Conservation (phyloP, 345 rosid genomes). For the Lumnitzera racemosa region DNA sequence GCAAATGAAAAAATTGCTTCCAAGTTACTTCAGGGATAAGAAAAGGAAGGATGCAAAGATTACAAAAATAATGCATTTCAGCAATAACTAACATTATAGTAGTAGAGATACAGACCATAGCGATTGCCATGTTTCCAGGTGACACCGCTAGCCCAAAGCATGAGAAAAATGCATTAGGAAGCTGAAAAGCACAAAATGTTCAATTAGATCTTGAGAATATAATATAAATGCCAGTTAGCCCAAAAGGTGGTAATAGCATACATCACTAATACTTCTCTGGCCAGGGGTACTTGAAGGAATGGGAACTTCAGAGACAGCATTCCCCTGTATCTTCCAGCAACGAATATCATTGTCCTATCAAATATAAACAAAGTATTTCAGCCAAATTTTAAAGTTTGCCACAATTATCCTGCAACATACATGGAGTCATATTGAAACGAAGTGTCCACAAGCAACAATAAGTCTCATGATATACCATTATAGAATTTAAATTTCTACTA, state of each 20-base stretch:
- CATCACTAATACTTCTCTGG: conserved; percentile 53
- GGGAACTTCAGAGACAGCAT: conserved; percentile 53
- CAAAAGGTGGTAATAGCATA: conserved; percentile 19
- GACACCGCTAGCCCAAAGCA: conserved; percentile 79
- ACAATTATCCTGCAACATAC: too few relatives aligned
- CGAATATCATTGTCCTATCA: conserved; percentile 75
- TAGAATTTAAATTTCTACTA: too few relatives aligned
- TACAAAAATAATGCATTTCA: background rate
- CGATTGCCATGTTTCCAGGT: conserved; percentile 75
- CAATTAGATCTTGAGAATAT: conserved; percentile 11
- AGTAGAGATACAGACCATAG: conserved; percentile 48
- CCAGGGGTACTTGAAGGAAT: conserved; percentile 61
- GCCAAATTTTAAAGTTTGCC: too few relatives aligned
- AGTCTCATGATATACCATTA: too few relatives aligned
- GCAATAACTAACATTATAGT: background rate
- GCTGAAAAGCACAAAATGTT: conserved; percentile 36
- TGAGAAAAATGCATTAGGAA: conserved; percentile 68
- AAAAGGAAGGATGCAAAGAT: conserved; percentile 11
- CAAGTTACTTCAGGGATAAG: background rate
- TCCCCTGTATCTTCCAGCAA: conserved; percentile 55
- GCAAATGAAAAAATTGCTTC: too few relatives aligned
- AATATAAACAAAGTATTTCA: too few relatives aligned
- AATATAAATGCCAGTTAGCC: conserved; percentile 9
- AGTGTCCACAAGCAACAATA: too few relatives aligned
- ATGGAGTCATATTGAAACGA: too few relatives aligned